phyloP scores from a whole-genome alignment of 148 eudicot genomes.

The Nepenthes gracilis region DNA sequence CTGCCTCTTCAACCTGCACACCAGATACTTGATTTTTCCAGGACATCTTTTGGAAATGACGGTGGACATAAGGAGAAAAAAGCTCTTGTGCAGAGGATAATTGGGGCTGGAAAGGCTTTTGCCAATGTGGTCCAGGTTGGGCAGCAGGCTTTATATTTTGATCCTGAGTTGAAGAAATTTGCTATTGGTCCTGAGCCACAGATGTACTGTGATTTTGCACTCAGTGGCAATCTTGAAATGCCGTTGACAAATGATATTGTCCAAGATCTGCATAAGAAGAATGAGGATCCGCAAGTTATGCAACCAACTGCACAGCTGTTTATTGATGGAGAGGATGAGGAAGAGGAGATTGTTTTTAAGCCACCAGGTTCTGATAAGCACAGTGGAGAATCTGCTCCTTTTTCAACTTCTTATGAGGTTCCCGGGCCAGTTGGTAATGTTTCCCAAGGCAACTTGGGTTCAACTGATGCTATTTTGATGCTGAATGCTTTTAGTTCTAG shows the following conservation, averaged over 20 bases:
- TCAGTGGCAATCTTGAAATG: conserved; percentile 16
- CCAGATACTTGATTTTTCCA: conserved; percentile 71
- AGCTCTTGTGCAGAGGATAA: conserved; percentile 64
- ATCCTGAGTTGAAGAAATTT: conserved; percentile 48
- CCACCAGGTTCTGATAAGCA: conserved; percentile 56
- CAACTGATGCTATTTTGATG: conserved; percentile 15
- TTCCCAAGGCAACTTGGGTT: conserved; percentile 19
- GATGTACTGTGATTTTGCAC: conserved; percentile 22
- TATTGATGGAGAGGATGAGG: conserved; percentile 75
- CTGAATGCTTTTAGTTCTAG: conserved; percentile 19
- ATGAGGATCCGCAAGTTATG: conserved; percentile 7
- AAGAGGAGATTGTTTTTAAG: conserved; percentile 90
- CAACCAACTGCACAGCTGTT: conserved; percentile 18
- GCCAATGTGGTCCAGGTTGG: conserved; percentile 50
- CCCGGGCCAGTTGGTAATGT: conserved; percentile 17
- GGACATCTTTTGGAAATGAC: conserved; percentile 47
- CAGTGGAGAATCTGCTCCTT: conserved; percentile 19
- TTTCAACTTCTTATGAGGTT: conserved; percentile 22
- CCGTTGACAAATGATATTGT: conserved; percentile 10
- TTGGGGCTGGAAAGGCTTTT: conserved; percentile 86
- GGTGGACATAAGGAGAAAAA: conserved; percentile 51
- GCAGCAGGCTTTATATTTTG: conserved; percentile 51
- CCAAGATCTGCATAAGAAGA: conserved; percentile 18
- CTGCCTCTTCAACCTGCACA: conserved; percentile 84
- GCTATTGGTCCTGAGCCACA: conserved; percentile 46